These are phyloP conservation scores for Ustilago lituana DNA, from an alignment of 1,284 basidiomycete genomes.

Conservation along the genomic window DNA sequence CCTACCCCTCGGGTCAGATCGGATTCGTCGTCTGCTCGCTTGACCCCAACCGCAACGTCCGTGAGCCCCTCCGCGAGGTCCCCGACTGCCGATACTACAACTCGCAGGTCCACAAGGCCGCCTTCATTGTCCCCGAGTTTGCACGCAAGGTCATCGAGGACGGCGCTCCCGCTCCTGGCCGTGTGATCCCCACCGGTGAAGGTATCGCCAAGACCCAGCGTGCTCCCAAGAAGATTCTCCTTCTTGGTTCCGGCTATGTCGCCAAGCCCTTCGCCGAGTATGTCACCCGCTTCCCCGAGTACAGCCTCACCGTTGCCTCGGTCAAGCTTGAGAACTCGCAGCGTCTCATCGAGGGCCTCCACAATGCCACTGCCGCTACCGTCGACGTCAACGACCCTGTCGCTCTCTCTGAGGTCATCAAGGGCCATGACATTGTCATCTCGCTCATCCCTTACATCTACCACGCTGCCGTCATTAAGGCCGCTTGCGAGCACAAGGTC, in stretches of 20 bases:
- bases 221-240: conserved; percentile 78
- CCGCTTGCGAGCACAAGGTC: conserved; percentile 92
- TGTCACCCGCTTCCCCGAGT: conserved; percentile 82
- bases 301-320: conserved; percentile 78
- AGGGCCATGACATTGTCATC: conserved; percentile 90
- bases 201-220: conserved; percentile 68
- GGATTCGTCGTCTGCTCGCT: conserved; percentile 93
- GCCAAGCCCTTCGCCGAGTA: conserved; percentile 94
- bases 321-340: conserved; percentile 71
- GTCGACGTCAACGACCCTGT: conserved; percentile 82
- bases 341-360: conserved; percentile 77
- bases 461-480: conserved; percentile 90
- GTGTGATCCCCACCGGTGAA: conserved; percentile 69
- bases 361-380: conserved; percentile 77
- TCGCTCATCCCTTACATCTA: conserved; percentile 95
- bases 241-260: conserved; percentile 94
- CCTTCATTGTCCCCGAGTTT: conserved; percentile 93
- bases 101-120: conserved; percentile 79
- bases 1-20: conserved; percentile 96
- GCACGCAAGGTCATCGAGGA: conserved; percentile 72
- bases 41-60: conserved; percentile 68
- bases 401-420: conserved; percentile 82
- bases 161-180: conserved; percentile 60
- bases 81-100: conserved; percentile 80
- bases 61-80: conserved; percentile 74